Conservation (phyloP, 371 early-diverging fungal genomes). For the Haplosporangium sp. region DNA sequence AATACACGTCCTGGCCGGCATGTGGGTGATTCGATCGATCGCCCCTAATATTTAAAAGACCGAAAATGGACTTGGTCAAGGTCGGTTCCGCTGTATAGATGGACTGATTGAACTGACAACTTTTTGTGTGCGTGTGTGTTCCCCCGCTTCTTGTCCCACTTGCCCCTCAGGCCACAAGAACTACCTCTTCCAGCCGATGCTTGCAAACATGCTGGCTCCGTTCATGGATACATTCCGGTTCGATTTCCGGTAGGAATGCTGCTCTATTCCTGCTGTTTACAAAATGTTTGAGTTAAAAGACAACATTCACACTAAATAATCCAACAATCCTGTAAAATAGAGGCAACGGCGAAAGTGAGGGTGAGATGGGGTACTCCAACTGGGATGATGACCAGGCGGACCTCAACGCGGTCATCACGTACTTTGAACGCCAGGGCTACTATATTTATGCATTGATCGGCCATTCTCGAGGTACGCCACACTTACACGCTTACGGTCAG, state of each 20-base stretch:
- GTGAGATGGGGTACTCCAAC: conserved; percentile 63
- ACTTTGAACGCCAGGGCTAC: conserved; percentile 67
- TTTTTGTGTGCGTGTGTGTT: background rate
- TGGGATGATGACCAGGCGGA: conserved; percentile 66
- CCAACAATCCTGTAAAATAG: conserved; percentile 10
- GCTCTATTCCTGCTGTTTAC: background rate
- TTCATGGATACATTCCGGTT: conserved; percentile 66
- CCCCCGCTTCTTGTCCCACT: background rate
- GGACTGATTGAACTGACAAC: background rate
- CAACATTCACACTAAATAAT: background rate
- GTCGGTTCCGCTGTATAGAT: too few relatives aligned
- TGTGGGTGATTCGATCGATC: background rate
- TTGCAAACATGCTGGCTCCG: conserved; percentile 61
- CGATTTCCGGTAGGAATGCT: conserved; percentile 59
- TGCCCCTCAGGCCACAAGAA: conserved; percentile 65
- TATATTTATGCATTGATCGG: conserved; percentile 65
- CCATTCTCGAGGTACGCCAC: conserved; percentile 32
- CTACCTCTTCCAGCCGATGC: conserved; percentile 67
- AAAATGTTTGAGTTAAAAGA: conserved; percentile 5
- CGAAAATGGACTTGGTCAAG: too few relatives aligned
- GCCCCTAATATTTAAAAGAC: background rate
- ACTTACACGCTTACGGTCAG: too few relatives aligned
- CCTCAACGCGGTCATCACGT: conserved; percentile 61
- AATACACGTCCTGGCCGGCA: background rate
- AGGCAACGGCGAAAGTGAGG: conserved; percentile 70